Conservation (phyloP, 352 stramenopile genomes). For the Globisporangium cylindrosporum region DNA sequence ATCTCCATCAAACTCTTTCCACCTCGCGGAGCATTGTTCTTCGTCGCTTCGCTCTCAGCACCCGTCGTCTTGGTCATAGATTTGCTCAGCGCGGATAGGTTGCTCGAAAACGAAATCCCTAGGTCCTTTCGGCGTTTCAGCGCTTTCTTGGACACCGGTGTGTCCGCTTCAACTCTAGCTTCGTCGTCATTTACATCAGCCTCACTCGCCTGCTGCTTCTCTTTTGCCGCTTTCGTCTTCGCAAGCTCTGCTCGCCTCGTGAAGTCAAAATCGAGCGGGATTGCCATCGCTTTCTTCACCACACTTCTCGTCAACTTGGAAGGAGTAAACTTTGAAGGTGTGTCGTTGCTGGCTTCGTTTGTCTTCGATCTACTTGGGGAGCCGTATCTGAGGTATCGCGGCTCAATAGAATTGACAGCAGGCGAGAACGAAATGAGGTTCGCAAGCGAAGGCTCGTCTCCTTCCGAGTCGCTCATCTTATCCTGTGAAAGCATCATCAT, state of each 20-base stretch:
- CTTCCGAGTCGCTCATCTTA: constrained; percentile 58
- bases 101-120: constrained; percentile 7
- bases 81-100: not conserved
- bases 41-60: not conserved
- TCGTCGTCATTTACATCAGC: constrained; percentile 7
- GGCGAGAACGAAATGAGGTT: constrained; percentile 45
- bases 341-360: constrained; percentile 8
- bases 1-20: constrained; percentile 23
- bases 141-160: constrained; percentile 16
- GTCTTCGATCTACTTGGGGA: not conserved
- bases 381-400: constrained; percentile 10
- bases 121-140: constrained; percentile 24
- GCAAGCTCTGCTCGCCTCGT: constrained; percentile 38
- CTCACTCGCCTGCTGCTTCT: constrained; percentile 23
- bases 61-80: not conserved
- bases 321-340: constrained; percentile 16
- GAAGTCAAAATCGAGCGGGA: constrained; percentile 50
- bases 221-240: constrained; percentile 25
- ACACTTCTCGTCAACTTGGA: constrained; percentile 27
- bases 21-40: not conserved
- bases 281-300: constrained; percentile 23
- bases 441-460: constrained; percentile 38
- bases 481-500: constrained; percentile 55
- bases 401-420: constrained; percentile 11
- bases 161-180: constrained; percentile 9